Base-by-base conservation (phyloP, 495 filamentous ascomycete species). In the Chaetomidium leptoderma region DNA sequence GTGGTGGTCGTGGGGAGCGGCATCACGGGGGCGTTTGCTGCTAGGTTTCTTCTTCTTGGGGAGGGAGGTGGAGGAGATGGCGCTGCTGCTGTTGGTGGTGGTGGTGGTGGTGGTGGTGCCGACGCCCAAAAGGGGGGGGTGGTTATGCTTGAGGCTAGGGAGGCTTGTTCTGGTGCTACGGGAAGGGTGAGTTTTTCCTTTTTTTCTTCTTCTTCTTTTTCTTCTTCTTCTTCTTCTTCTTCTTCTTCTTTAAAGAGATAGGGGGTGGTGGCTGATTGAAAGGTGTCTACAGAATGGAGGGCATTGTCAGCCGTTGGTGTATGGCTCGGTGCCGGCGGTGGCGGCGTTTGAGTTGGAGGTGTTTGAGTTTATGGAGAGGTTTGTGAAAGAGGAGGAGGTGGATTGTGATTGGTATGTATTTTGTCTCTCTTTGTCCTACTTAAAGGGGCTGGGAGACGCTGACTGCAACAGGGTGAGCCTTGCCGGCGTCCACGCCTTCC, bases 111-210 rank as follows among this genome's bases (percentile, higher is more conserved):
- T 19, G 27, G 32, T 11, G 48, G 7, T 33, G 36, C 14, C 24
- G 88, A 91, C 67, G 86, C n/a, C 1, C 21, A 51, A 50, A 37
- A 16, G 62, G 54, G 71, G 49, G 77, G 71, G 9, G 68, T 91
- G 1, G 77, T 90, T 1, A 85, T 93, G 78, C 74, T 95, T 2
- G 90, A 95, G 70, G 89, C 89, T 6, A 78, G 89, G 48, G 84
- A 88, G 69, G 82, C 85, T 9, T 91, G 87, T 66, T 89, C 79
- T 74, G 90, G 90, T 16, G 90, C 90, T 17, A 93, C 90, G 0
- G 90, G 90, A 0, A 74, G 89, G 57, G 82, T 84, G 51, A 67
- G 76, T 72, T 6, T 16, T n/a, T 35, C 19, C n/a, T 48, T 37
- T n/a, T 19, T 33, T 33, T 21, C 4, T 6, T 27, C 45, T 39